A percentile compares a stretch with the other conserved stretches of the same genome.
phyloP scores from a whole-genome alignment of 208 protist species.

The Leishmania martiniquensis region DNA sequence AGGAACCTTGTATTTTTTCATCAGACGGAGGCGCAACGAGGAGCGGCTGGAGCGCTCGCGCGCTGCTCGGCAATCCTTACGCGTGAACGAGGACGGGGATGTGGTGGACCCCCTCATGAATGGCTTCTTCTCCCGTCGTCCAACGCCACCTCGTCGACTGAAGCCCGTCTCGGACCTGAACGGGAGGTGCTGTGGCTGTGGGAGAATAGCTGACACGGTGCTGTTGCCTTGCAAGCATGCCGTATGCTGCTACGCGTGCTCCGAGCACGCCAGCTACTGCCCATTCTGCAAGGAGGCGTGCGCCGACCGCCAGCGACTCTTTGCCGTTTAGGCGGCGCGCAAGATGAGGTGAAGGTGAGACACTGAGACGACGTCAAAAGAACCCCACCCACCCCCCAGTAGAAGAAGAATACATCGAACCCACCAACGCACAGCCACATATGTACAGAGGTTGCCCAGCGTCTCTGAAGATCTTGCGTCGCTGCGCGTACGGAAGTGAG shows the following conservation, averaged over 20 bases:
- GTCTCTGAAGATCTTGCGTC: background rate
- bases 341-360: background rate
- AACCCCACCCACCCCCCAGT: background rate
- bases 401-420: background rate
- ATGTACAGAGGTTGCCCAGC: background rate
- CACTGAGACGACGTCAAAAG: background rate
- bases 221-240: constrained; percentile 57
- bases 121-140: constrained; percentile 24
- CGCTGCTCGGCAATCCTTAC: constrained; percentile 17
- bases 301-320: constrained; percentile 36
- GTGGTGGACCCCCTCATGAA: constrained; percentile 7
- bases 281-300: constrained; percentile 48
- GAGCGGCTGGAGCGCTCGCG: constrained; percentile 35
- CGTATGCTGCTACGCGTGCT: constrained; percentile 52
- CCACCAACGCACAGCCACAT: background rate
- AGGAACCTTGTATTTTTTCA: constrained; percentile 37
- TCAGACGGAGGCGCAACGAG: constrained; percentile 28
- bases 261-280: constrained; percentile 41
- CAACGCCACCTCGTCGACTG: constrained; percentile 15
- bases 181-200: constrained; percentile 56
- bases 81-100: constrained; percentile 33
- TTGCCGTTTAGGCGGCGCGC: constrained; percentile 25
- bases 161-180: constrained; percentile 43
- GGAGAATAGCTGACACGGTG: constrained; percentile 42
- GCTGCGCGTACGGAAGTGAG: background rate